Percentiles rank a stretch among this genome's conserved stretches.
phyloP scores from a whole-genome alignment of 345 rosid genomes.

The Garcia nutans region DNA sequence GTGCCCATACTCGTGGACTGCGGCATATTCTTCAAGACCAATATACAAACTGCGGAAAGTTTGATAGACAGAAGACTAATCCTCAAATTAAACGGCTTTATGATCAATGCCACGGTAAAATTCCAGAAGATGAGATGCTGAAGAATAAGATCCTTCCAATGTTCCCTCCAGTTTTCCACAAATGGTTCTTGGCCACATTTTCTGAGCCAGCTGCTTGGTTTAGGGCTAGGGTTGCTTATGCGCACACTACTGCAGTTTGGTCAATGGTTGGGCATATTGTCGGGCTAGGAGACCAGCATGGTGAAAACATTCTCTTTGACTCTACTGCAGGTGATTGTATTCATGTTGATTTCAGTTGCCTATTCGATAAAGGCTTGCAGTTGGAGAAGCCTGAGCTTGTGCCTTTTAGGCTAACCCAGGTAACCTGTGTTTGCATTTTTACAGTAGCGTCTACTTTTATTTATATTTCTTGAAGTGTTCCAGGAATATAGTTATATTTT shows the following conservation, averaged over 20 bases:
- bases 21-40: constrained; percentile 91
- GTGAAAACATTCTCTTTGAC: constrained; percentile 97
- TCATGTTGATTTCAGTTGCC: constrained; percentile 96
- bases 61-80: constrained; percentile 89
- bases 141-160: constrained; percentile 88
- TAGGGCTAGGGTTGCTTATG: constrained; percentile 91
- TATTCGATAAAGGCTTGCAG: constrained; percentile 93
- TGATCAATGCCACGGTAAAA: constrained; percentile 79
- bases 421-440: constrained; percentile 17
- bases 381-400: constrained; percentile 98
- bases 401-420: constrained; percentile 98
- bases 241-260: constrained; percentile 98
- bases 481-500: background rate
- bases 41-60: constrained; percentile 70
- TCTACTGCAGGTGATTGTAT: constrained; percentile 99
- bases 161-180: constrained; percentile 95
- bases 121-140: constrained; percentile 84
- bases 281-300: constrained; percentile 97
- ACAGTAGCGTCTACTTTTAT: background rate
- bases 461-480: background rate
- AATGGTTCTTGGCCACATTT: constrained; percentile 91
- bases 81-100: constrained; percentile 85
- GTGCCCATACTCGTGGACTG: constrained; percentile 95
- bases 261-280: constrained; percentile 99
- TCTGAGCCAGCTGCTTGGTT: constrained; percentile 99